Percentiles rank a stretch among this genome's conserved stretches.
Evolutionary conservation across 176 grass and related monocot species (phyloP).

Genomic region (Dactylis glomerata): DNA sequence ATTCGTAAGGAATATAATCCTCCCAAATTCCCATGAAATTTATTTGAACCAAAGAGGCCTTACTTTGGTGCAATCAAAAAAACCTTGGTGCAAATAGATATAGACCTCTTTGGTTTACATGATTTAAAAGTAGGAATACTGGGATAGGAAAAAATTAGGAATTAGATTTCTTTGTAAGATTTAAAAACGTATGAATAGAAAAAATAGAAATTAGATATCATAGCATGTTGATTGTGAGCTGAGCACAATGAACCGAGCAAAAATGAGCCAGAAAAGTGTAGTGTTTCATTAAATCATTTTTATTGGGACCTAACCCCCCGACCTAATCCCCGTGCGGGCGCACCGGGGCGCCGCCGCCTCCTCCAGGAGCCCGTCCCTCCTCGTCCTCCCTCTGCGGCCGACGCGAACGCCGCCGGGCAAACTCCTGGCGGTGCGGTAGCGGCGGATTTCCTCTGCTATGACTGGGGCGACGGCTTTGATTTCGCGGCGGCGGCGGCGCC

Average conservation of each 20-base stretch:
- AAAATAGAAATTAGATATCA: background rate
- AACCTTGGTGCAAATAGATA: background rate
- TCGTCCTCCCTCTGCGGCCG: too few relatives aligned
- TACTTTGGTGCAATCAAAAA: background rate
- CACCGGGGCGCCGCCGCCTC: too few relatives aligned
- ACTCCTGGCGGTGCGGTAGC: too few relatives aligned
- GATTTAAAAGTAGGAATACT: background rate
- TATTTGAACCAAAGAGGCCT: background rate
- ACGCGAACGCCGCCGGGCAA: too few relatives aligned
- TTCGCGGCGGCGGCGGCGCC: too few relatives aligned
- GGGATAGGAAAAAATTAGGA: background rate
- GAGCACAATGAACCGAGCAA: background rate
- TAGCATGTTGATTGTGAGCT: background rate
- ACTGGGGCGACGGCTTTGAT: too few relatives aligned
- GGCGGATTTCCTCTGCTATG: too few relatives aligned
- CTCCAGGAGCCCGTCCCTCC: too few relatives aligned
- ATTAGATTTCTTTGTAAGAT: background rate
- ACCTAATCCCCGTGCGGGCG: too few relatives aligned
- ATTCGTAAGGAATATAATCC: background rate
- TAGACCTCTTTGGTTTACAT: background rate
- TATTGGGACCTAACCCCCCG: background rate
- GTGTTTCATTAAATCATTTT: background rate
- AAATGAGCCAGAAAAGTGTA: background rate
- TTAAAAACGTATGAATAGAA: background rate
- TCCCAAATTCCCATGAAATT: background rate